phyloP scores from a whole-genome alignment of 495 filamentous ascomycete genomes.

The Hapsidospora chrysogenum region DNA sequence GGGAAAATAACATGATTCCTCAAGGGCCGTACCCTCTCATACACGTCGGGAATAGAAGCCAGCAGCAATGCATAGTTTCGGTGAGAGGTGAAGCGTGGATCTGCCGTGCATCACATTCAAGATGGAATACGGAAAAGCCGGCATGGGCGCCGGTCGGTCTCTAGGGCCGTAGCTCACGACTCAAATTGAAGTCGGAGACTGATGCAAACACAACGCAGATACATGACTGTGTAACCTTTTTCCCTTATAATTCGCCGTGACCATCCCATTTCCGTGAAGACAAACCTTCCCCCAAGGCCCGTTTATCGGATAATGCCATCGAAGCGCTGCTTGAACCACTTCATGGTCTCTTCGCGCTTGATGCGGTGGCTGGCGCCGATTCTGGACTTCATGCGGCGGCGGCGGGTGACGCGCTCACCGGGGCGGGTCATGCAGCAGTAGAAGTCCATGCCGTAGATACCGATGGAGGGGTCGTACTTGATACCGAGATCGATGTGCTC shows the following conservation, averaged over 20 bases:
- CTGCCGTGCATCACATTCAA: slow-evolving; percentile 2
- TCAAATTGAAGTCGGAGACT: slow-evolving; percentile 26
- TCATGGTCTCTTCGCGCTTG: slow-evolving; percentile 82
- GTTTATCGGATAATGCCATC: slow-evolving; percentile 90
- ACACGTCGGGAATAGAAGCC: too few relatives aligned
- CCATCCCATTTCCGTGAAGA: slow-evolving; percentile 3
- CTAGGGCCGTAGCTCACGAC: slow-evolving; percentile 42
- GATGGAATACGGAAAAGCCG: slow-evolving; percentile 30
- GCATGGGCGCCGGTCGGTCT: slow-evolving; percentile 43
- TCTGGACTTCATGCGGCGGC: slow-evolving; percentile 70
- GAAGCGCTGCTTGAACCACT: slow-evolving; percentile 99
- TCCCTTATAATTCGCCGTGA: slow-evolving; percentile 14
- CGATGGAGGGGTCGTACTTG: slow-evolving; percentile 99
- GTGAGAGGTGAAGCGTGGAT: too few relatives aligned
- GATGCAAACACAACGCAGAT: slow-evolving; percentile 19
- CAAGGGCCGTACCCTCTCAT: too few relatives aligned
- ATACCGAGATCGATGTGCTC: slow-evolving; percentile 99
- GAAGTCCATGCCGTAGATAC: slow-evolving; percentile 99
- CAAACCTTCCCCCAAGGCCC: slow-evolving; percentile 5
- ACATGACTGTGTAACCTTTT: slow-evolving; percentile 23
- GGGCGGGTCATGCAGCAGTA: slow-evolving; percentile 99
- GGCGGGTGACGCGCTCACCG: slow-evolving; percentile 92
- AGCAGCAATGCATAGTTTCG: too few relatives aligned
- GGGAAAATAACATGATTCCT: too few relatives aligned
- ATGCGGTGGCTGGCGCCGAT: slow-evolving; percentile 86